These are phyloP conservation scores for Harringtonia aguacate DNA, from an alignment of 2,329 filamentous ascomycete species.

Conservation along the genomic window DNA sequence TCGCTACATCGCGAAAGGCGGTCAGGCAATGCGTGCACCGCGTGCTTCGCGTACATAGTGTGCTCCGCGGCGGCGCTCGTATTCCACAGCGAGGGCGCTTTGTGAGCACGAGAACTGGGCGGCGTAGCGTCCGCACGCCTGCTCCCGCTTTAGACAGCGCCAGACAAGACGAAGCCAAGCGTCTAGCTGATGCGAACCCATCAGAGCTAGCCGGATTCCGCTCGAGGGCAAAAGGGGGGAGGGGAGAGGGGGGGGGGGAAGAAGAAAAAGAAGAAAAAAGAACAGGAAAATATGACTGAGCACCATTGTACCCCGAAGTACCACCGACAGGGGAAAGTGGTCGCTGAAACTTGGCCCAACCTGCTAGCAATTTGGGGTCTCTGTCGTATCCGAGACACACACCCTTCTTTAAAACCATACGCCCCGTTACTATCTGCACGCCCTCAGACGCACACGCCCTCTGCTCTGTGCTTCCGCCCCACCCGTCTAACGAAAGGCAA, in stretches of 20 bases:
- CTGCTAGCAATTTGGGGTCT: slow-evolving; percentile 10
- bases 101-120: no score
- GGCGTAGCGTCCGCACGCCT: no score
- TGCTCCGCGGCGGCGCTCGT: no score
- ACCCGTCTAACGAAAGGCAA: background rate
- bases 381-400: slow-evolving; percentile 13
- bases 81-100: no score
- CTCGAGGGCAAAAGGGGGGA: no score
- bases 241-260: background rate
- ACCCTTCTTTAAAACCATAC: background rate
- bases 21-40: no score
- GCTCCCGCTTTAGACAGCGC: no score
- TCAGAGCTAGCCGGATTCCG: no score
- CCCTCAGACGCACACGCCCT: background rate
- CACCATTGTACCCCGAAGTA: slow-evolving; percentile 6
- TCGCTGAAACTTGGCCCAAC: slow-evolving; percentile 11
- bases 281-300: background rate
- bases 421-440: background rate
- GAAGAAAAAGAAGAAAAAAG: background rate
- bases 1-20: no score
- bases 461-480: slow-evolving; percentile 1
- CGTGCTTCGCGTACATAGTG: no score
- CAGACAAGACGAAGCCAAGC: no score
- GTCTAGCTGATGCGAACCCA: no score
- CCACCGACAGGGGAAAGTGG: slow-evolving; percentile 5